Percentiles rank a stretch among this genome's conserved stretches.
phyloP scores from a whole-genome alignment of 1,284 basidiomycete species.

The Microstroma glucosiphilum region DNA sequence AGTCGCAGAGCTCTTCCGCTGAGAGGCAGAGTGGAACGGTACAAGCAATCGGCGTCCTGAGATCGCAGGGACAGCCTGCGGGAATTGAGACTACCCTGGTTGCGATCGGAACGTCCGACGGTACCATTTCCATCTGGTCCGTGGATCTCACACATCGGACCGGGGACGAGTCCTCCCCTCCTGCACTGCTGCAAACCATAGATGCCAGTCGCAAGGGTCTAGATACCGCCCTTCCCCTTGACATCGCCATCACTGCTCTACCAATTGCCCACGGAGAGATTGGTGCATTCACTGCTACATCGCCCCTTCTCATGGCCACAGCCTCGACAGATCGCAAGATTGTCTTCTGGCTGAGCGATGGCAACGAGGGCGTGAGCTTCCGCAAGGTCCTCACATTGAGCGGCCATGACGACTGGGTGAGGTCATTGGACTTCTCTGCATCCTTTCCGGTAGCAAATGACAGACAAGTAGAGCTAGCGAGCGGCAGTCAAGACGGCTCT shows the following conservation, averaged over 20 bases:
- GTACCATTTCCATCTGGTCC: slow-evolving; percentile 30
- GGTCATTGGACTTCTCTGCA: slow-evolving; percentile 35
- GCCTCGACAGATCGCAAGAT: slow-evolving; percentile 39
- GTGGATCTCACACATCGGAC: neutral
- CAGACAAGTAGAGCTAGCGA: slow-evolving; percentile 34
- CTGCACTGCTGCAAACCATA: slow-evolving; percentile 24
- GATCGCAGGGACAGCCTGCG: neutral
- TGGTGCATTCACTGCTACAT: neutral
- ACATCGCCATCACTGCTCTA: slow-evolving; percentile 26
- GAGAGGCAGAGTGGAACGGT: neutral
- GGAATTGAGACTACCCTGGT: slow-evolving; percentile 13
- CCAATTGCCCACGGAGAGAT: neutral
- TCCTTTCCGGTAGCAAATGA: slow-evolving; percentile 10
- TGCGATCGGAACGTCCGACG: slow-evolving; percentile 39
- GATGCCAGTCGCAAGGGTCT: slow-evolving; percentile 15
- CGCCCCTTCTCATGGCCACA: slow-evolving; percentile 28
- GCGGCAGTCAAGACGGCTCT: slow-evolving; percentile 40
- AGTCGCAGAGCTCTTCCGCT: neutral
- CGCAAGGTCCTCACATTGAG: slow-evolving; percentile 32
- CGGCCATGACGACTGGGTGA: slow-evolving; percentile 49
- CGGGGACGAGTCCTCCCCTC: neutral
- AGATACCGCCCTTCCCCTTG: slow-evolving; percentile 36
- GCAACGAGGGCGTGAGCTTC: neutral
- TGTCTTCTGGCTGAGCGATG: slow-evolving; percentile 20
- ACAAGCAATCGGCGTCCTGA: neutral